Base-by-base conservation (phyloP, 768 basidiomycete genomes). In the Lyophyllum decastes region DNA sequence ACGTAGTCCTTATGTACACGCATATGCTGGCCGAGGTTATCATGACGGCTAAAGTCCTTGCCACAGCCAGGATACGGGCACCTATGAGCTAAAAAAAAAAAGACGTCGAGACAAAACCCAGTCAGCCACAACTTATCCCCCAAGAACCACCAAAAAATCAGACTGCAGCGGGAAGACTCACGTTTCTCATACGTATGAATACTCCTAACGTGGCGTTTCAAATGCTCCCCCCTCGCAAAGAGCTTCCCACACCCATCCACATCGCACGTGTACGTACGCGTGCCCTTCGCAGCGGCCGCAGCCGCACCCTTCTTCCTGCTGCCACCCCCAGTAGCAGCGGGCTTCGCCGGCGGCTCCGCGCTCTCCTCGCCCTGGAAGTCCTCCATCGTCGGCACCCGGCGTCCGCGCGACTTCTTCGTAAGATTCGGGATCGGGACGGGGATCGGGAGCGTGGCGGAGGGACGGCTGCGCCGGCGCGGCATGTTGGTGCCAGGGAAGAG, bases 1-100 rank as follows among this genome's bases (percentile, higher is more conserved):
- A 75, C 70, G 55, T 73, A 81, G 58, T 80, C 79, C 64, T 81
- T 82, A 73, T 94, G 92, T 43, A 93, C 88, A 48, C 89, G 86
- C 86, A 90, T 88, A 66, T 95, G 93, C 72, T 95, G 93, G 45
- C 87, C 85, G 46, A 95, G 82, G 68, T 95, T 95, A 70, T 95
- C 94, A 65, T 91, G 90, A 48, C 94, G 80, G 66, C 88, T 90
- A 68, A 95, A 95, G 61, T 86, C 86, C 77, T 92, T 93, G 52
- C 82, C 86, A 67, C 93, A 95, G 14, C 84, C 86, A 30, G 88
- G 87, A 70, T 86, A 85, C 22, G 87, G 86, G 73, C 93, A 95
- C 65, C 83, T 83, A 72, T 89, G 89, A 56, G 94, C 93, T 94
- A 68, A 59, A 34, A 5, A 17, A 26, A 6, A 7, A 24, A 34